Evolutionary conservation across 306 rosid genomes (phyloP).

Genomic region (Cyclanthera cordifolia): DNA sequence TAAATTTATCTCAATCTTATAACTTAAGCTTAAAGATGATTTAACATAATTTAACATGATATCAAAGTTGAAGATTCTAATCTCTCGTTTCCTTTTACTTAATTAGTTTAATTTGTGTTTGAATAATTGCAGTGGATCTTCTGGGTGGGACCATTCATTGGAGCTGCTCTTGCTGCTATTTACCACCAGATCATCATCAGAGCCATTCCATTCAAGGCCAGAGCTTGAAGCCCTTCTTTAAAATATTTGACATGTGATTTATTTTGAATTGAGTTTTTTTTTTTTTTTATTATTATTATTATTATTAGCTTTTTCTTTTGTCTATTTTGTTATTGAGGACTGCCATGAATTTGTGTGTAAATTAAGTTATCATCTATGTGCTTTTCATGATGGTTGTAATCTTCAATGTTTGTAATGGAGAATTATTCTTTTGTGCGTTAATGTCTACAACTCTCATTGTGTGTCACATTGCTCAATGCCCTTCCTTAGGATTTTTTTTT

Average conservation of each 20-base stretch:
- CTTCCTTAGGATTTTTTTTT: no score
- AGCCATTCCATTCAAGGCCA: slow-evolving; percentile 84
- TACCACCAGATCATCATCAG: slow-evolving; percentile 81
- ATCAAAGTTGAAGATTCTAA: no score
- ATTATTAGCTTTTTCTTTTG: background rate
- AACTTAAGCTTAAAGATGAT: no score
- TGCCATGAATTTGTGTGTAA: slow-evolving; percentile 10
- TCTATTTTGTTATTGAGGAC: background rate
- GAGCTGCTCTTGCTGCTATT: slow-evolving; percentile 80
- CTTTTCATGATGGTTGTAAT: no score
- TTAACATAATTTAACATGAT: no score
- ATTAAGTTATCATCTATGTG: background rate
- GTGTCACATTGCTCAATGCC: background rate
- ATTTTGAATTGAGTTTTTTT: no score
- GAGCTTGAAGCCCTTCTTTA: slow-evolving; percentile 21
- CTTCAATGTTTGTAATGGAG: background rate
- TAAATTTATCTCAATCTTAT: no score
- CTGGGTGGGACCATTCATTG: slow-evolving; percentile 93
- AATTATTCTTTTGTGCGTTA: background rate
- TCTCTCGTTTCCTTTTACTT: no score
- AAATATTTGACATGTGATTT: no score
- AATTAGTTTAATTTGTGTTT: background rate
- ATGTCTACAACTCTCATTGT: background rate
- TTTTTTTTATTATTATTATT: no score
- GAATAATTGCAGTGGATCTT: slow-evolving; percentile 62